Evolutionary conservation across 768 basidiomycete species (phyloP).

Genomic region (Mycena belliarum): DNA sequence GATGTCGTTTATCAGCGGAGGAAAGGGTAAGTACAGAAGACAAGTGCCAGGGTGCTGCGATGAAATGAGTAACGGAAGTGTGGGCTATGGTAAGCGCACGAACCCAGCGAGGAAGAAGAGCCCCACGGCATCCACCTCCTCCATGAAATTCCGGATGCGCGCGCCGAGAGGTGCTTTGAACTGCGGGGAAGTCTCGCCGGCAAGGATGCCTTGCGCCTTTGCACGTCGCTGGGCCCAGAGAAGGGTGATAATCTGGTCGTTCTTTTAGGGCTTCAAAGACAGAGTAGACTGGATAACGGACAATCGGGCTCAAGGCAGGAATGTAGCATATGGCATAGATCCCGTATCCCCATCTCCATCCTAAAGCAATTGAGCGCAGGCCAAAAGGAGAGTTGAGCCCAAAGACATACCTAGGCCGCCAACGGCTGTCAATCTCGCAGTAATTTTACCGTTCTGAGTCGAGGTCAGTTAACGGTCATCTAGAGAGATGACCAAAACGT

Average conservation of each 20-base stretch:
- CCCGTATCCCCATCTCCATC: conserved; percentile 44
- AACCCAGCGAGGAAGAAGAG: conserved; percentile 36
- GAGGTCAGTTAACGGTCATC: conserved; percentile 37
- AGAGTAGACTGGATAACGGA: conserved; percentile 22
- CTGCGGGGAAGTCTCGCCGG: not conserved
- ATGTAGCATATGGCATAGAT: conserved; percentile 27
- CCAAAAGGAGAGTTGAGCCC: not conserved
- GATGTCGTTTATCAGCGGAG: conserved; percentile 17
- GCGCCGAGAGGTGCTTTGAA: conserved; percentile 1
- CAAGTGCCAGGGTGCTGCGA: conserved; percentile 13
- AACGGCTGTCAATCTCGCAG: conserved; percentile 34
- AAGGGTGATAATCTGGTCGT: conserved; percentile 33
- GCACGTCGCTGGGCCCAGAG: conserved; percentile 39
- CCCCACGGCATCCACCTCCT: conserved; percentile 39
- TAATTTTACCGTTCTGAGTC: conserved; percentile 39
- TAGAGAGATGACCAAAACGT: conserved; percentile 32
- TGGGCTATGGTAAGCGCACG: conserved; percentile 21
- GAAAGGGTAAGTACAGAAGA: conserved; percentile 18
- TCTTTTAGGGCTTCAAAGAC: conserved; percentile 25
- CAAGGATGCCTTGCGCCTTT: conserved; percentile 30
- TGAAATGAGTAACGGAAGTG: conserved; percentile 23
- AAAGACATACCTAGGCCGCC: conserved; percentile 31
- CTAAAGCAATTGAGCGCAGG: not conserved
- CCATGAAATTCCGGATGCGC: conserved; percentile 7
- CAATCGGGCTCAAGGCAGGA: conserved; percentile 4